Base-by-base conservation (phyloP, 2,329 filamentous ascomycete genomes). In the Calonectria pauciramosa region DNA sequence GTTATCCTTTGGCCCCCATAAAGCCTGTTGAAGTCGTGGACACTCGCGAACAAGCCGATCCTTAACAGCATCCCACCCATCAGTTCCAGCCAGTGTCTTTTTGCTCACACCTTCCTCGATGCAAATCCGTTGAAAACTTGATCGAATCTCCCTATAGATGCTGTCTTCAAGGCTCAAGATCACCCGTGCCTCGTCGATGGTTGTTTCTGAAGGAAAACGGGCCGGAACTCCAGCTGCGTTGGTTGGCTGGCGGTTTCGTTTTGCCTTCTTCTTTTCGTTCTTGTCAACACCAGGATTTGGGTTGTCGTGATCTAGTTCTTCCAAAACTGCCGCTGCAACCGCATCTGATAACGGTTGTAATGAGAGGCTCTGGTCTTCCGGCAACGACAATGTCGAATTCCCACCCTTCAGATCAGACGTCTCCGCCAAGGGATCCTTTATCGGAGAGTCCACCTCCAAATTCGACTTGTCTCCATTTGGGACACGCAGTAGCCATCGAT, bases 181-280 rank as follows among this genome's bases (percentile, higher is more conserved):
- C 16, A 89, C 88, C 81, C 95, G 95, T 81, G 93, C 93, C 84
- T 96, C 94, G 77, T 95, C 93, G 73, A 97, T 90, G 0, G 94
- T 96, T 16, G 94, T 96, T 83, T 97, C 95, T 0, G 94, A 96
- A 1, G 94, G 94, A 76, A 95, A 97, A 28, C 95, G 91, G 18
- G 94, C 93, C 18, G 93, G 92, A 26, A 93, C 91, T 6, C 92
- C 91, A 1, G 92, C 90, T 9, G 91, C 91, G 81, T 95, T 93
- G 47, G 93, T 90, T 18, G 93, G 91, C 32, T 94, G 83, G 3
- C 93, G 92, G 52, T 90, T 92, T 88, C 92, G 94, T n/a, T 90
- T 91, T 79, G 91, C 89, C 69, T 92, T 93, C 60, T 93, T 89
- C 75, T 78, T 80, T 47, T 78, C 75, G 44, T 56, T 51, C 54